Base-by-base conservation (phyloP, 306 rosid species). In the Inga oerstediana region DNA sequence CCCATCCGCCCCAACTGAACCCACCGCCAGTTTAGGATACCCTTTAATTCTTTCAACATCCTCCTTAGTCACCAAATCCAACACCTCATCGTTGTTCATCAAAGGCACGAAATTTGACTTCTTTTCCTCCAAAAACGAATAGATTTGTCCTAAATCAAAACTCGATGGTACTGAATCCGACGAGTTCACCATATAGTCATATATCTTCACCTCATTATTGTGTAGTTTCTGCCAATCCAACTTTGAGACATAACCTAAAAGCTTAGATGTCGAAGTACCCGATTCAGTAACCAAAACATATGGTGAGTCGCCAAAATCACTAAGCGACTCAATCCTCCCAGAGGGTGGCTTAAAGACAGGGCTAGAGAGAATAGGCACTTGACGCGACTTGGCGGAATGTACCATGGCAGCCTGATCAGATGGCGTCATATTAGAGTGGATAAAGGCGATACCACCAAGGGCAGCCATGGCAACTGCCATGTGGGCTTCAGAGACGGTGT, bases 1-100 rank as follows among this genome's bases (percentile, higher is more conserved):
- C 71, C 99, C 97, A 41, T 96, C 94, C 0, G 88, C 59, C 30
- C 97, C 98, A 3, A 96, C 88, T 3, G 95, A 88, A 7, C 98
- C 76, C 7, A 62, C 76, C 2, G 82, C 93, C 90, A 96, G 64
- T 54, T 75, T 92, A 3, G 99, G 99, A 37, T 86, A 93, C 37
- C 88, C 93, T 30, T 62, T 90, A 15, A 93, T 83, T 79, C 96
- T 86, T 79, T 95, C 91, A 44, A 95, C 91, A 7, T 95, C 96
- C 65, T 85, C 93, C 85, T 81, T 92, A 3, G 83, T 84, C 49
- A 90, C 90, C 72, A 92, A 80, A 65, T 92, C 99, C 8, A 91
- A 89, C 75, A 89, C 88, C 81, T 86, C 94, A 0, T 76, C 86
- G 0, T 81, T 91, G 58, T 77, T 88, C 80, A 91, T 78, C 79